phyloP scores from a whole-genome alignment of 768 basidiomycete genomes.

The Exidia glandulosa region DNA sequence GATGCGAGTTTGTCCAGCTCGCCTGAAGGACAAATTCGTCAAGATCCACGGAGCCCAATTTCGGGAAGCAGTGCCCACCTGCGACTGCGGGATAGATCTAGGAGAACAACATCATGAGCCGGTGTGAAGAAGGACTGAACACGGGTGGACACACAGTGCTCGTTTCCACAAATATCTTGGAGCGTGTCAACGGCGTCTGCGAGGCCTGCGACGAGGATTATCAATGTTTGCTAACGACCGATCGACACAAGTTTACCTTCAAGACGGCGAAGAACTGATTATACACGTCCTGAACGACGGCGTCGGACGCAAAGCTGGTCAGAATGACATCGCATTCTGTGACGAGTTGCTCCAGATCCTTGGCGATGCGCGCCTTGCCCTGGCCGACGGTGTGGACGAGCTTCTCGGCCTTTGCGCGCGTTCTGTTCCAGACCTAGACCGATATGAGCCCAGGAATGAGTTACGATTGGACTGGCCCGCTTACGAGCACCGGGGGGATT shows the following conservation, averaged over 20 bases:
- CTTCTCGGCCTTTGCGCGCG: constrained; percentile 44
- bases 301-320: constrained; percentile 63
- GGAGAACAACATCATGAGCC: neutral
- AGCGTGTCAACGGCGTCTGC: constrained; percentile 28
- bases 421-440: constrained; percentile 70
- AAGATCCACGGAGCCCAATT: constrained; percentile 3
- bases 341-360: constrained; percentile 47
- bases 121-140: constrained; percentile 5
- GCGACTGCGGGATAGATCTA: constrained; percentile 49
- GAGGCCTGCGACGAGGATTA: constrained; percentile 14
- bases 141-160: too few species aligned
- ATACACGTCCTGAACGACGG: constrained; percentile 54
- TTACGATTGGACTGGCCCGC: neutral
- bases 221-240: constrained; percentile 24
- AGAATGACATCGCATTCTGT: constrained; percentile 64
- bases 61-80: constrained; percentile 24
- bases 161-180: constrained; percentile 77
- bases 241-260: constrained; percentile 35
- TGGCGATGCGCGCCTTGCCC: constrained; percentile 43
- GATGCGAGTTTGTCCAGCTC: constrained; percentile 63
- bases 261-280: constrained; percentile 47
- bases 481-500: neutral
- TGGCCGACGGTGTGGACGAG: constrained; percentile 46
- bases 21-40: too few species aligned
- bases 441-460: constrained; percentile 23